These are phyloP conservation scores for Epichloe uncinata DNA, from an alignment of 2,329 filamentous ascomycete genomes.

Conservation along the genomic window DNA sequence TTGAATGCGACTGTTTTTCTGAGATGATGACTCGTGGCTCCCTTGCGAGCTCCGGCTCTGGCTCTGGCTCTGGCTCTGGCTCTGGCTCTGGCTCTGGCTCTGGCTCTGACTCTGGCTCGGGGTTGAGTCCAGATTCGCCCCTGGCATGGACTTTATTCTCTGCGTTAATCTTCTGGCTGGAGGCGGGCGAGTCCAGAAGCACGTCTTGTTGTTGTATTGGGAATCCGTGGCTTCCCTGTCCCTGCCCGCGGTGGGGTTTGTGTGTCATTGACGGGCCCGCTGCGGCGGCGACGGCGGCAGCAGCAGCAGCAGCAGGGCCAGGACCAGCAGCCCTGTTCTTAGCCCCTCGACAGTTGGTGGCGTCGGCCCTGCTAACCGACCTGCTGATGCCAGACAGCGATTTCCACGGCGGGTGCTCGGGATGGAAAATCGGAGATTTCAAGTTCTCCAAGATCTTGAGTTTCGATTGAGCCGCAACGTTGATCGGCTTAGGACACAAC, in stretches of 20 bases:
- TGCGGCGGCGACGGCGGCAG: not conserved
- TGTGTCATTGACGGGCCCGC: not conserved
- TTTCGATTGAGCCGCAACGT: conserved; percentile 3
- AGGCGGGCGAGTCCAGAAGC: not conserved
- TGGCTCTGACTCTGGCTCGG: not conserved
- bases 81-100: not conserved
- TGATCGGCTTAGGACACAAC: conserved; percentile 5
- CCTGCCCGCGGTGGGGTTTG: not conserved
- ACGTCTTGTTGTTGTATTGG: not conserved
- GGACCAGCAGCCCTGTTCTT: not conserved
- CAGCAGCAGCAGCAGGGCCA: too few relatives aligned
- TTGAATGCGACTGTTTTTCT: not conserved
- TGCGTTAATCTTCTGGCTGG: too few relatives aligned
- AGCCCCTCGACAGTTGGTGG: not conserved
- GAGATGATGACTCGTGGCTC: not conserved
- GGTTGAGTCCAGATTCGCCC: not conserved
- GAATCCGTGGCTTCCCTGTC: not conserved
- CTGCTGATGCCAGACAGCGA: conserved; percentile 3
- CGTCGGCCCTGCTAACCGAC: not conserved
- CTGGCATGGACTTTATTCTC: not conserved
- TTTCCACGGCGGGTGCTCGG: not conserved
- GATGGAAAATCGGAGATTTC: not conserved
- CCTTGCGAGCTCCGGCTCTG: not conserved
- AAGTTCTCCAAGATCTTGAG: conserved; percentile 5
- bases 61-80: not conserved